Evolutionary conservation across 1,139 yeast species (phyloP).

Genomic region (Debaryomyces subglobosus): DNA sequence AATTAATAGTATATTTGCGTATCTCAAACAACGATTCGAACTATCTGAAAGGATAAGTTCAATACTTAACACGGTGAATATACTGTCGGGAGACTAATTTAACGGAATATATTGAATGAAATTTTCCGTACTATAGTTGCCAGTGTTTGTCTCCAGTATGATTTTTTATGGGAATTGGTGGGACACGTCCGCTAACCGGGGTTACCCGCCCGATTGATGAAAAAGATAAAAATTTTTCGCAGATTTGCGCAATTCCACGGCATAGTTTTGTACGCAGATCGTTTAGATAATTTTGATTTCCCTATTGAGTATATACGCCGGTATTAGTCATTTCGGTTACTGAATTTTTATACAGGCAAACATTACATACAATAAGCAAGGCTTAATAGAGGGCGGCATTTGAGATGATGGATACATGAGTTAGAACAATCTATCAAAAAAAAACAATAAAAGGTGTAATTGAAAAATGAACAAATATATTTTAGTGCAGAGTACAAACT

Average conservation of each 20-base stretch:
- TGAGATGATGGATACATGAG: background rate
- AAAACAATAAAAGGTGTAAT: background rate
- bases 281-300: slow-evolving; percentile 14
- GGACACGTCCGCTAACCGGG: slow-evolving; percentile 11
- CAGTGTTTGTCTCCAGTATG: slow-evolving; percentile 2
- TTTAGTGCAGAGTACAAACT: background rate
- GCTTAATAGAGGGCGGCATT: background rate
- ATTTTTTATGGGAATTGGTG: slow-evolving; percentile 2
- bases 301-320: background rate
- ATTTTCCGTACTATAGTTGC: background rate
- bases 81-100: background rate
- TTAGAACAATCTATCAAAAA: background rate
- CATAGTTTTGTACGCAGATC: slow-evolving; percentile 13
- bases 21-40: background rate
- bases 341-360: background rate
- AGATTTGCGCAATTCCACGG: slow-evolving; percentile 8
- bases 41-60: background rate
- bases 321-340: background rate
- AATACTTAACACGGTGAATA: background rate
- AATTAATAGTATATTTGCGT: background rate
- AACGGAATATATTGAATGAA: background rate
- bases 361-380: background rate
- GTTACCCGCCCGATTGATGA: slow-evolving; percentile 28
- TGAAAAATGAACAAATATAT: background rate
- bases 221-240: slow-evolving; percentile 35